Conservation (phyloP, 1,284 basidiomycete species). For the Agaricales sp. region DNA sequence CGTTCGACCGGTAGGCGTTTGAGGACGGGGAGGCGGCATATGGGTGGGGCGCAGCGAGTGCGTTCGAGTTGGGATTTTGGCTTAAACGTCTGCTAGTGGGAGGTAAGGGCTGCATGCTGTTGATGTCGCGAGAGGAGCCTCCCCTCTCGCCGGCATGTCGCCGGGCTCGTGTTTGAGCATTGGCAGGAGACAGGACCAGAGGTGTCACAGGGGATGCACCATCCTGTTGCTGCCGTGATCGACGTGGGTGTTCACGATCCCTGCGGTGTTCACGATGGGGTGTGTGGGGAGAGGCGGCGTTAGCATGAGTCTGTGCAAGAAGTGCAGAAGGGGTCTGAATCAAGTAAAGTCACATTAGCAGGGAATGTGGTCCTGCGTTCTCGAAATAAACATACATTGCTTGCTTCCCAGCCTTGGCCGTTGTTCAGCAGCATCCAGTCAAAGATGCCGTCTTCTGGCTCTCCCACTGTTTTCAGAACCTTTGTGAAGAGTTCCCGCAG, state of each 20-base stretch:
- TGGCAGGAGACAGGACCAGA: conserved; percentile 50
- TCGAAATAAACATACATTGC: conserved; percentile 38
- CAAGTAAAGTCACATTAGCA: conserved; percentile 10
- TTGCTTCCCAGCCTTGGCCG: conserved; percentile 84
- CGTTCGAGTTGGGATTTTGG: conserved; percentile 25
- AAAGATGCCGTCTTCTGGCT: conserved; percentile 87
- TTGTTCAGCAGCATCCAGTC: conserved; percentile 96
- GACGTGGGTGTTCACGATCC: conserved; percentile 47
- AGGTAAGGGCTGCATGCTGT: conserved; percentile 51
- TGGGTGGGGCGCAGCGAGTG: conserved; percentile 49
- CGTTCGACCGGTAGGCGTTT: conserved; percentile 37
- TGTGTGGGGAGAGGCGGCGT: conserved; percentile 37
- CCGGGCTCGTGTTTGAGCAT: conserved; percentile 51
- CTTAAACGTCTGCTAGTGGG: conserved; percentile 55
- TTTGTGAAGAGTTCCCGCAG: conserved; percentile 91
- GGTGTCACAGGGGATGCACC: conserved; percentile 35
- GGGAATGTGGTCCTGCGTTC: conserved; percentile 4
- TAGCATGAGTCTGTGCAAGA: conserved; percentile 42
- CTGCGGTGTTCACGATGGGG: conserved; percentile 43
- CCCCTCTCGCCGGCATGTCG: conserved; percentile 34
- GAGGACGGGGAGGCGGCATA: conserved; percentile 52
- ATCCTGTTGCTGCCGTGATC: conserved; percentile 47
- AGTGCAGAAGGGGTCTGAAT: conserved; percentile 33
- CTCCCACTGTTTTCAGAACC: conserved; percentile 81
- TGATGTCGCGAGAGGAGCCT: conserved; percentile 36